A percentile compares a stretch with the other conserved stretches of the same genome.
phyloP scores from a whole-genome alignment of 257 asterid genomes.

The Mentha longifolia region DNA sequence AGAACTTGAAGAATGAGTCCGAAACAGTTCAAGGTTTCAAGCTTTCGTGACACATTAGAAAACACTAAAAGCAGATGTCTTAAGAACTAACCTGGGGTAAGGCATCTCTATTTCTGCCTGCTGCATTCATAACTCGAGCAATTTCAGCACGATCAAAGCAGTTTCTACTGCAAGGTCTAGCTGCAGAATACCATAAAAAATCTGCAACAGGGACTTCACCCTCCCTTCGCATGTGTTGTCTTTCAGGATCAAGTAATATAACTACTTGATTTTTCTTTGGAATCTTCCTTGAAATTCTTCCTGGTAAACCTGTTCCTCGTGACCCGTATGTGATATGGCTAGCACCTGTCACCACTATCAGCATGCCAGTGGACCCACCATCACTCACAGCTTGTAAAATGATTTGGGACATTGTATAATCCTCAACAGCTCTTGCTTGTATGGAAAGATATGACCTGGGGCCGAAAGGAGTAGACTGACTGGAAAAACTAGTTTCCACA shows the following conservation, averaged over 20 bases:
- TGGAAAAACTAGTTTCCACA: conserved; percentile 53
- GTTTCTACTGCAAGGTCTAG: conserved; percentile 89
- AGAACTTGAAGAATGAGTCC: background rate
- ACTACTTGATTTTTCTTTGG: conserved; percentile 80
- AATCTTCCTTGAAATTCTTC: conserved; percentile 76
- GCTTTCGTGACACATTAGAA: background rate
- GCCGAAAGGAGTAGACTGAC: conserved; percentile 64
- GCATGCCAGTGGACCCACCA: conserved; percentile 72
- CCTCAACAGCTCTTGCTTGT: conserved; percentile 93
- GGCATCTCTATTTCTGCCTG: conserved; percentile 93
- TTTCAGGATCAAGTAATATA: conserved; percentile 77
- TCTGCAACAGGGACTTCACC: conserved; percentile 97
- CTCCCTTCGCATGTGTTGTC: conserved; percentile 82
- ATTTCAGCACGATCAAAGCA: conserved; percentile 99
- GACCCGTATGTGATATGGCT: conserved; percentile 81
- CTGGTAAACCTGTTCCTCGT: conserved; percentile 91
- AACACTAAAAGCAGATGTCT: conserved; percentile 17
- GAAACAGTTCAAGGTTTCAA: background rate
- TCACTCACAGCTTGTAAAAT: conserved; percentile 67
- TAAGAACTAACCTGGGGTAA: conserved; percentile 78
- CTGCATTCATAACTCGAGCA: conserved; percentile 98
- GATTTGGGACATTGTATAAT: conserved; percentile 80
- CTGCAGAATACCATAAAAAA: conserved; percentile 97
- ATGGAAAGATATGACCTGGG: conserved; percentile 85
- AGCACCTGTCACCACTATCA: conserved; percentile 89